Conservation (phyloP, 2,329 filamentous ascomycete genomes). For the Botrytis aclada region DNA sequence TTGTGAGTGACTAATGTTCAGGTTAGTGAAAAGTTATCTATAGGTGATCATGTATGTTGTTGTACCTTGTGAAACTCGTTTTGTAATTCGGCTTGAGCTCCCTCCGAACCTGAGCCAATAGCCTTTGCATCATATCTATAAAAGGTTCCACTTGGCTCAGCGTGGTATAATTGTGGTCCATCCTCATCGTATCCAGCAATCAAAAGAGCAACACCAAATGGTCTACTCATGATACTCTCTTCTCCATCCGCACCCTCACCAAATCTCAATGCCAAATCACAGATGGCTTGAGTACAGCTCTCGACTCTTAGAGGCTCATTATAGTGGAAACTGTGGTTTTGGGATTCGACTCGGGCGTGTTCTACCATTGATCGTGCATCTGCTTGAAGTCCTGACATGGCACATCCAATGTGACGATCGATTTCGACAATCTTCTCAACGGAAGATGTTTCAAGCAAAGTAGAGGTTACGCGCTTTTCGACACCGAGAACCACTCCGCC, state of each 20-base stretch:
- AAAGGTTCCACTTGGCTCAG: constrained; percentile 96
- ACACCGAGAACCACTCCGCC: constrained; percentile 95
- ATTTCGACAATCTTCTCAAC: constrained; percentile 99
- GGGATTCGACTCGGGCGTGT: constrained; percentile 95
- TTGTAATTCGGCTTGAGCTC: constrained; percentile 94
- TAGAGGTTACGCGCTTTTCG: constrained; percentile 97
- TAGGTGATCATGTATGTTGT: neutral
- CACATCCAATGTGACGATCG: constrained; percentile 96
- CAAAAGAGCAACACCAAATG: constrained; percentile 92
- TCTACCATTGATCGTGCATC: constrained; percentile 97
- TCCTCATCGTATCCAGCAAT: constrained; percentile 98
- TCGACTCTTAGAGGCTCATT: constrained; percentile 92
- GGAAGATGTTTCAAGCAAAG: constrained; percentile 93
- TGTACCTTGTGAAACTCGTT: constrained; percentile 92
- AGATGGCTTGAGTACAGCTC: constrained; percentile 98
- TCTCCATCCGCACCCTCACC: constrained; percentile 96
- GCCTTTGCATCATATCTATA: constrained; percentile 99
- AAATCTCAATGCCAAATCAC: constrained; percentile 91
- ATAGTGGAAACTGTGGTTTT: constrained; percentile 98
- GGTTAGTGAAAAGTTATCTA: constrained; percentile 2
- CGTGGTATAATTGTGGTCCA: constrained; percentile 94
- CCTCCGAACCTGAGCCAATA: constrained; percentile 95
- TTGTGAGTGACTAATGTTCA: constrained; percentile 71
- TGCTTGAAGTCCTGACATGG: constrained; percentile 96
- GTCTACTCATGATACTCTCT: constrained; percentile 97